Base-by-base conservation (phyloP, 148 eudicot genomes). In the Rhododendron simsii region DNA sequence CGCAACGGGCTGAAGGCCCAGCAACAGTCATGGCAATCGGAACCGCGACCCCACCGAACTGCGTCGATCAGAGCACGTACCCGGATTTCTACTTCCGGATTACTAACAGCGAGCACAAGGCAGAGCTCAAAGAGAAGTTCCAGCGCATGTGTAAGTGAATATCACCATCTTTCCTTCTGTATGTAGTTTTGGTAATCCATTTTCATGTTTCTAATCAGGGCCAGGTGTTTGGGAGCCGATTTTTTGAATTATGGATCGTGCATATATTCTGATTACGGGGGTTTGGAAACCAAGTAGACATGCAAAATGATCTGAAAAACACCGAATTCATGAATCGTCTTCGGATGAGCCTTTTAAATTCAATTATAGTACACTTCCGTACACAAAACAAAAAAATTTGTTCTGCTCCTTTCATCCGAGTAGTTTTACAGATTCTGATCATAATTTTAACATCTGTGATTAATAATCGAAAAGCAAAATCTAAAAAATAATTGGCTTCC, bases 1-100 rank as follows among this genome's bases (percentile, higher is more conserved):
- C 87, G 15, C 92, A 90, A 18, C 82, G 92, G 47, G 92, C 92
- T 0, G 85, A 88, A 16, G 92, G 92, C 0, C 92, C 92, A 2
- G 92, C 92, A 2, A 90, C 90, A 2, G 28, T 90, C 63, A 21
- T 90, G 81, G 92, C 92, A 15, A 90, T 90, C 78, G 92, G 92
- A 3, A 90, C 92, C 0, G 84, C 92, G 1, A 90, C 89, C 2
- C 92, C 92, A 2, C 48, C 87, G 0, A 90, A 90, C 33, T 90
- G 92, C 21, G 90, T 88, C 18, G 90, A 90, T n/a, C 92, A 90
- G 78, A 88, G 89, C 88, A 87, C 87, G 1, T 90, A 90, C 20
- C 90, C 92, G 4, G 92, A 90, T 45, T 90, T 82, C 57, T 90
- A 90, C 50, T 90, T 90, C 9, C 89, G 92, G 28, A 85, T 90